phyloP scores from a whole-genome alignment of 345 rosid genomes.

The Dipteronia dyeriana region DNA sequence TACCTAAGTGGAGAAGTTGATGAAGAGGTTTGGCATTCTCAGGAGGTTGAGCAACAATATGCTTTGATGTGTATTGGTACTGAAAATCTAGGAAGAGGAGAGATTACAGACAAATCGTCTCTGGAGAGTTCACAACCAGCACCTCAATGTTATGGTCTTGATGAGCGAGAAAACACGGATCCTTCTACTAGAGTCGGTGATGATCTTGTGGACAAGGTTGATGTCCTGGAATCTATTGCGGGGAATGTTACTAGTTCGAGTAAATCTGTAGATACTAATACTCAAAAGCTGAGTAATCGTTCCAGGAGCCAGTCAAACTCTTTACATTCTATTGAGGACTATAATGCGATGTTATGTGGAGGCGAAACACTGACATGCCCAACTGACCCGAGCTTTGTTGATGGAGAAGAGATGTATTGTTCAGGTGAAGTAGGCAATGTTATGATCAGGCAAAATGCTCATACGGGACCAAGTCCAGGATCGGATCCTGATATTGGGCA shows the following conservation, averaged over 20 bases:
- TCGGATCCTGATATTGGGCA: constrained; percentile 46
- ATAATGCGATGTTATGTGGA: constrained; percentile 36
- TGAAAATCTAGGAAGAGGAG: constrained; percentile 37
- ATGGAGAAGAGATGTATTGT: constrained; percentile 50
- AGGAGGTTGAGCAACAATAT: constrained; percentile 42
- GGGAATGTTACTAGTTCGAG: constrained; percentile 28
- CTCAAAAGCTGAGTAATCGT: constrained; percentile 28
- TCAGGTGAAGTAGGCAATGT: constrained; percentile 49
- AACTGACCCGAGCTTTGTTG: constrained; percentile 35
- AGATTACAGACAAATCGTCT: constrained; percentile 31
- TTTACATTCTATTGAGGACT: constrained; percentile 46
- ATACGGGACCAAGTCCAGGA: constrained; percentile 31
- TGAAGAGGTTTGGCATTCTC: constrained; percentile 41
- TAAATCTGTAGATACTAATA: constrained; percentile 32
- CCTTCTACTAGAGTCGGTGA: constrained; percentile 30
- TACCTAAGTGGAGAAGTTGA: constrained; percentile 36
- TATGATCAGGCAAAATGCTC: constrained; percentile 34
- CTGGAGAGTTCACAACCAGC: constrained; percentile 30
- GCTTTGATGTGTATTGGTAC: constrained; percentile 34
- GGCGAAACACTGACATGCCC: constrained; percentile 32
- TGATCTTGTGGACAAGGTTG: constrained; percentile 22
- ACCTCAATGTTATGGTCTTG: constrained; percentile 23
- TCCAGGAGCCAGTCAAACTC: constrained; percentile 37
- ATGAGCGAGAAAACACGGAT: constrained; percentile 25
- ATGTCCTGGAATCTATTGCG: constrained; percentile 36